Percentiles rank a stretch among this genome's conserved stretches.
These are phyloP conservation scores for Ophiocytium majus DNA, from an alignment of 352 stramenopile species.

Conservation along the genomic window DNA sequence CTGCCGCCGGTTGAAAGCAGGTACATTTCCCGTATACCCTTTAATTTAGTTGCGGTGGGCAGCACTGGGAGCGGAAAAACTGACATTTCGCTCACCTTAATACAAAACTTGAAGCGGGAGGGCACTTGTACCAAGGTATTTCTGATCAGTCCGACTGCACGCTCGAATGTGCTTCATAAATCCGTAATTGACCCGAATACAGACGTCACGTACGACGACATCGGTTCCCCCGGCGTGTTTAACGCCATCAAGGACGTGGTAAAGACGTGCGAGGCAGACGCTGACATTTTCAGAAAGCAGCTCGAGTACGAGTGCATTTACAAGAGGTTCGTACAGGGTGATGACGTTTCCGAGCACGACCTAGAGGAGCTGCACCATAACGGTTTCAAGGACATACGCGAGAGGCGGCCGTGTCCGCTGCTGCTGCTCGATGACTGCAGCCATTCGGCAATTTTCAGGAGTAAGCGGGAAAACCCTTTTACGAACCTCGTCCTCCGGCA, in stretches of 20 bases:
- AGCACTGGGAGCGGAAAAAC: neutral
- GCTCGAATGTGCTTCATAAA: neutral
- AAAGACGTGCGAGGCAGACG: neutral
- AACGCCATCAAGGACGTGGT: neutral
- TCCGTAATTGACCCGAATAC: neutral
- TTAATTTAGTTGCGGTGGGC: neutral
- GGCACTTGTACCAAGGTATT: neutral
- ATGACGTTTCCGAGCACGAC: neutral
- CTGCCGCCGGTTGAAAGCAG: neutral
- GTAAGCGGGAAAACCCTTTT: neutral
- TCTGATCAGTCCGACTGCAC: neutral
- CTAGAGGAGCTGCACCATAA: neutral
- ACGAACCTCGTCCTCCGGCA: neutral
- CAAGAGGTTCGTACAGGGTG: neutral
- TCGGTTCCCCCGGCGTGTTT: neutral
- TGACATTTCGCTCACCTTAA: neutral
- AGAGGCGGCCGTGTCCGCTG: neutral
- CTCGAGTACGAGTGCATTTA: neutral
- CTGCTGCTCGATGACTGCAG: conserved; percentile 4
- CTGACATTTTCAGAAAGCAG: neutral
- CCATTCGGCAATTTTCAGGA: neutral
- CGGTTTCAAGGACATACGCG: neutral
- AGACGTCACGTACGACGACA: neutral
- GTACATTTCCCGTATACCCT: neutral
- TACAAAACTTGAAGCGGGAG: neutral